phyloP scores from a whole-genome alignment of 1,284 basidiomycete species.

The Rugiboletus extremiorientalis region DNA sequence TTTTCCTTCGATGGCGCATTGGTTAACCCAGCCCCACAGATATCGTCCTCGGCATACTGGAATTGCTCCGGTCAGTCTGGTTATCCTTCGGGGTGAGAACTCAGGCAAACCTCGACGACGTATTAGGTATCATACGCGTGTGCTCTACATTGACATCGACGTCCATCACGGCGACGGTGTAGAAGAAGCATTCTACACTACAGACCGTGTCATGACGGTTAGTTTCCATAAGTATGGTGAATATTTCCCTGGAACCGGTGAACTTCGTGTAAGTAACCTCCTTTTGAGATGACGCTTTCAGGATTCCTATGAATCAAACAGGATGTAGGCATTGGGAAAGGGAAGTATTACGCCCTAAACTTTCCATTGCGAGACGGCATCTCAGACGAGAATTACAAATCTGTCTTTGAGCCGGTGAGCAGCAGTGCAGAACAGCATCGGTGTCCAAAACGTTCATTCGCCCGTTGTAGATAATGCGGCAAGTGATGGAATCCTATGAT shows the following conservation, averaged over 20 bases:
- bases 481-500: conserved; percentile 96
- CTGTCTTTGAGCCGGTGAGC: conserved; percentile 91
- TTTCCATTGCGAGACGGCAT: conserved; percentile 96
- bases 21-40: conserved; percentile 47
- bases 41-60: conserved; percentile 96
- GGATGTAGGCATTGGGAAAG: conserved; percentile 93
- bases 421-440: not conserved
- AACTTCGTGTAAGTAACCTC: conserved; percentile 68
- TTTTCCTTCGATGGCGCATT: not conserved
- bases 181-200: conserved; percentile 99
- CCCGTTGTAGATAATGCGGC: conserved; percentile 76
- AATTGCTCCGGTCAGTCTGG: conserved; percentile 74
- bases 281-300: not conserved
- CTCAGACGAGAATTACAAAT: conserved; percentile 93
- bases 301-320: conserved; percentile 30
- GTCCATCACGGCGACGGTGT: conserved; percentile 99
- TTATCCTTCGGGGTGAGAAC: not conserved
- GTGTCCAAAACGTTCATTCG: not conserved
- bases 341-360: conserved; percentile 92
- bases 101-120: not conserved
- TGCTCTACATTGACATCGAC: conserved; percentile 98
- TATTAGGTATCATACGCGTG: conserved; percentile 85
- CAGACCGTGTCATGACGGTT: conserved; percentile 97
- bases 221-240: conserved; percentile 99
- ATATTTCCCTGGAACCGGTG: conserved; percentile 98